Percentiles rank a stretch among this genome's conserved stretches.
These are phyloP conservation scores for Russula dissimulans DNA, from an alignment of 768 basidiomycete genomes.

Conservation along the genomic window DNA sequence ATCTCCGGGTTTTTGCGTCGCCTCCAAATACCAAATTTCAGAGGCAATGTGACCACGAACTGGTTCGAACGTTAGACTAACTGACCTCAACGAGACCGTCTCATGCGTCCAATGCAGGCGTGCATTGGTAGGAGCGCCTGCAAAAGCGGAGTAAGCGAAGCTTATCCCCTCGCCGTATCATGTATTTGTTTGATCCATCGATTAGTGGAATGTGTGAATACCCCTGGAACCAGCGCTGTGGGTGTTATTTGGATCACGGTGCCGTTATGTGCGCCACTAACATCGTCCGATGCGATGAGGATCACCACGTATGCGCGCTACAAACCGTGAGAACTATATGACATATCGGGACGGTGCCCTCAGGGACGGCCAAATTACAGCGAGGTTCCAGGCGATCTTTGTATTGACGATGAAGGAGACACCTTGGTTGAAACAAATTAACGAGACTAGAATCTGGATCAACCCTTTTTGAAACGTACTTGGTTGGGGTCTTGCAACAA, in stretches of 20 bases:
- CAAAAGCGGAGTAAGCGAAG: neutral
- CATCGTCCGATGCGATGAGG: neutral
- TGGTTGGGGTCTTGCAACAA: no score
- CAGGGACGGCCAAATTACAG: no score
- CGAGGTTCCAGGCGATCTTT: neutral
- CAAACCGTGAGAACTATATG: neutral
- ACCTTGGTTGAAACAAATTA: neutral
- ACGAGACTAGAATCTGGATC: neutral
- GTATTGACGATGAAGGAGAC: neutral
- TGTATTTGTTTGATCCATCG: conserved; percentile 1
- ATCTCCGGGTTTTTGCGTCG: neutral
- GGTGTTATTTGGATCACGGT: neutral
- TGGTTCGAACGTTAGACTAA: conserved; percentile 1
- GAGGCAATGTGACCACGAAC: neutral
- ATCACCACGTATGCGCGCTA: neutral
- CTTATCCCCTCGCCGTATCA: neutral
- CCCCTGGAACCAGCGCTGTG: neutral
- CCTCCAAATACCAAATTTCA: neutral
- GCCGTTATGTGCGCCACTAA: conserved; percentile 1
- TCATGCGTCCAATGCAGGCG: neutral
- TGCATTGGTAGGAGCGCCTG: neutral
- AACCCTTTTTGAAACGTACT: neutral
- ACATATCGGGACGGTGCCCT: neutral
- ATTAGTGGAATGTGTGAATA: neutral
- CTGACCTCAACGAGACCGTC: neutral